These are phyloP conservation scores for Hymenoscyphus repandus DNA, from an alignment of 2,329 filamentous ascomycete genomes.

Conservation along the genomic window DNA sequence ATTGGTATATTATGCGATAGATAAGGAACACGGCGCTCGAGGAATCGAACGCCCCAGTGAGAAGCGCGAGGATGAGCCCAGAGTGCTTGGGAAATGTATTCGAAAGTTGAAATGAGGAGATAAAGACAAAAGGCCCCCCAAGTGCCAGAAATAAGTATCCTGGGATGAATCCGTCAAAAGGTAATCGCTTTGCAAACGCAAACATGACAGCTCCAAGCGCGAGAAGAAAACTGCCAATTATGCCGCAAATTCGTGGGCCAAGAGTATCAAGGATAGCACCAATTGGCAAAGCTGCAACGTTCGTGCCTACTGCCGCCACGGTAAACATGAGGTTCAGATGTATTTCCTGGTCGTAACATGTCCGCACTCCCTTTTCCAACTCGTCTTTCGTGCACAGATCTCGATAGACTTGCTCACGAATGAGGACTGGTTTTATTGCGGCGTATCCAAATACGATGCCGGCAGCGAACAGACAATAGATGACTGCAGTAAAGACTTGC, in stretches of 20 bases:
- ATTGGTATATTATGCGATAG: constrained; percentile 66
- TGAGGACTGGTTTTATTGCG: constrained; percentile 75
- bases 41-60: constrained; percentile 80
- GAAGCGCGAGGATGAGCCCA: constrained; percentile 71
- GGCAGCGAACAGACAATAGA: constrained; percentile 72
- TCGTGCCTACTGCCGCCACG: constrained; percentile 79
- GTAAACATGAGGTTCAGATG: constrained; percentile 90
- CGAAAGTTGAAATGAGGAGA: constrained; percentile 77
- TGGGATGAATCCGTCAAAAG: constrained; percentile 69
- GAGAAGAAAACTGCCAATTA: constrained; percentile 66
- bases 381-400: constrained; percentile 55
- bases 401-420: constrained; percentile 65
- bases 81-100: constrained; percentile 76
- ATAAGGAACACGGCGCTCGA: constrained; percentile 73
- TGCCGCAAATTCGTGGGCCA: constrained; percentile 71
- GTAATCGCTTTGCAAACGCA: constrained; percentile 57
- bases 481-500: constrained; percentile 62
- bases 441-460: constrained; percentile 83
- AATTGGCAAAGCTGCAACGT: constrained; percentile 78
- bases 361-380: constrained; percentile 41
- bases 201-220: constrained; percentile 66
- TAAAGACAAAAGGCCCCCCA: constrained; percentile 76
- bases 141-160: constrained; percentile 74
- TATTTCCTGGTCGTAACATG: constrained; percentile 57
- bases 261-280: constrained; percentile 80